These are phyloP conservation scores for Chimonanthus salicifolius DNA, from an alignment of 164 flowering plant genomes.

Conservation along the genomic window DNA sequence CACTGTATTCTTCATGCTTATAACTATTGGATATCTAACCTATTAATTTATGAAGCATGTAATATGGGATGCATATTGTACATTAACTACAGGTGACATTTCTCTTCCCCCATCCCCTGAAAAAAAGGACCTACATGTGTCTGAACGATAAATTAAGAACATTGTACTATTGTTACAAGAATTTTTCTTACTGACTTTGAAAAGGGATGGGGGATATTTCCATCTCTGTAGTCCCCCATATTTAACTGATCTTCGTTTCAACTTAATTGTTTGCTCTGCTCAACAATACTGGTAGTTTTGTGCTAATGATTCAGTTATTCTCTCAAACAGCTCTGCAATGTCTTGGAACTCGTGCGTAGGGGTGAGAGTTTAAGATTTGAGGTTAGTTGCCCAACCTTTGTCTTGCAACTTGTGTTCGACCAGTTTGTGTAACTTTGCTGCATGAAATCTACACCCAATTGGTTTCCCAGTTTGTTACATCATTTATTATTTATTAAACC, in stretches of 20 bases:
- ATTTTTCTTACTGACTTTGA: not conserved
- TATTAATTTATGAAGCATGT: too few species aligned
- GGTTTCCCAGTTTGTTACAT: not conserved
- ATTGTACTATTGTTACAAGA: not conserved
- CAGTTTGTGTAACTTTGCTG: not conserved
- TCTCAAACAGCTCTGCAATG: slow-evolving; percentile 63
- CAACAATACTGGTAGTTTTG: not conserved
- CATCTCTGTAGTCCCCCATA: too few species aligned
- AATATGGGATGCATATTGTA: too few species aligned
- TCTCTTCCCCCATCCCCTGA: too few species aligned
- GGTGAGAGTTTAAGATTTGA: slow-evolving; percentile 78
- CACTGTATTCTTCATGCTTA: too few species aligned
- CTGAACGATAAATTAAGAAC: too few species aligned
- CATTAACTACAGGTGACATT: too few species aligned
- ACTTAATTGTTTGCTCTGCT: not conserved
- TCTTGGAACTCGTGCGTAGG: slow-evolving; percentile 73
- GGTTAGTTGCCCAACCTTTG: slow-evolving; percentile 34
- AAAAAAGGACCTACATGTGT: too few species aligned
- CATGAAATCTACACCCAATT: not conserved
- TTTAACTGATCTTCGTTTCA: not conserved
- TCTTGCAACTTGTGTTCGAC: not conserved
- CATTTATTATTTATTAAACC: not conserved
- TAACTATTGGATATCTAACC: too few species aligned
- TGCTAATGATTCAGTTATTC: not conserved
- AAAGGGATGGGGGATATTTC: too few species aligned